Base-by-base conservation (phyloP, 345 rosid species). In the Citrus reticulata region DNA sequence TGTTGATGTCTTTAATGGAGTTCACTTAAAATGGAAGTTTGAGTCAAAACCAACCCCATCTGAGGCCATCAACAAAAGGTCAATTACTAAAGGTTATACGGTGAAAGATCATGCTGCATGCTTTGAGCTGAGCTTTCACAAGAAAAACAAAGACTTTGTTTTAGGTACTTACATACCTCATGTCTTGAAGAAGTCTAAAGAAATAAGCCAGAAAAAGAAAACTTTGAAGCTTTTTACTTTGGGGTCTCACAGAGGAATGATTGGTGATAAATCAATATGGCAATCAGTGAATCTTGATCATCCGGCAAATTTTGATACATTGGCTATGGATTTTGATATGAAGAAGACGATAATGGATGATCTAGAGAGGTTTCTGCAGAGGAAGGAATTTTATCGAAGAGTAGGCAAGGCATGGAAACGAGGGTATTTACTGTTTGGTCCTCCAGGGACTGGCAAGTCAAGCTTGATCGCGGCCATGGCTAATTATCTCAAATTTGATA, bases 391-490 rank as follows among this genome's bases (percentile, higher is more conserved):
- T 27, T 84, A 84, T 30, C 79, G 66, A 68, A 84, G 68, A 51
- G 80, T 84, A 25, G 84, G 86, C 7, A 81, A 81, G 77, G 84
- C 86, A 24, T 77, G 86, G 84, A 46, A 46, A 46, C 51, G 51
- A 0, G 51, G 51, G 51, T 42, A 42, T 42, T 42, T 42, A 42
- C 51, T 84, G 72, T 81, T 57, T 74, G 84, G 84, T 5, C 84
- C 86, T 1, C 86, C 82, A 3, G 84, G 82, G 16, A 81, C 84
- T 6, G 82, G 84, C 54, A 84, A 81, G 10, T 84, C 86, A 32
- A 84, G 86, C 82, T 78, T 81, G 82, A 78, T 84, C 6, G 84
- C 86, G 46, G 80, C 84, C 29, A 81, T 84, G 80, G 86, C 51
- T 42, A 42, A 42, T 42, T 42, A 42, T 42, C 51, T 42, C 51